A percentile compares a stretch with the other conserved stretches of the same genome.
These are phyloP conservation scores for Salix viminalis DNA, from an alignment of 345 rosid species.

Conservation along the genomic window DNA sequence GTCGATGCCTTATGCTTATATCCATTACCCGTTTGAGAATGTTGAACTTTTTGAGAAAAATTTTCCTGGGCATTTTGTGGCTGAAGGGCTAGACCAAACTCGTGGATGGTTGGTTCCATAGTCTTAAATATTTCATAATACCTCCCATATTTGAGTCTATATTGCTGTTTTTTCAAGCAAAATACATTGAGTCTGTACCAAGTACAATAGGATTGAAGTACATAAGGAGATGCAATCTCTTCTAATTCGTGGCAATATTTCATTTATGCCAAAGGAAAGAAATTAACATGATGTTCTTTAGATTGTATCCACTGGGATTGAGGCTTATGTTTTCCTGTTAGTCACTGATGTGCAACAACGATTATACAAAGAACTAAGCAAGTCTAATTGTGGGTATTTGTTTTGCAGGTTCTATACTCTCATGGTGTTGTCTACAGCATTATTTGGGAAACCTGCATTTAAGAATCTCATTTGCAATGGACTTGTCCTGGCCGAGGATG, in stretches of 20 bases:
- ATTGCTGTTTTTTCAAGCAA: background rate
- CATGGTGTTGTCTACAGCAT: slow-evolving; percentile 97
- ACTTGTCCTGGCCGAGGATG: slow-evolving; percentile 95
- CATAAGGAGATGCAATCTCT: background rate
- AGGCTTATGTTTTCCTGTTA: background rate
- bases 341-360: background rate
- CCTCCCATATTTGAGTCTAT: background rate
- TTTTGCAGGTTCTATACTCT: slow-evolving; percentile 89
- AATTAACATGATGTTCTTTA: background rate
- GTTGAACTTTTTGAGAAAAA: slow-evolving; percentile 78
- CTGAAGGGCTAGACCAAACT: slow-evolving; percentile 99
- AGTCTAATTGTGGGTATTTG: slow-evolving; percentile 5
- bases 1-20: slow-evolving; percentile 99
- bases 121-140: background rate
- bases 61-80: slow-evolving; percentile 97
- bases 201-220: background rate
- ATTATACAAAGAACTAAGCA: background rate
- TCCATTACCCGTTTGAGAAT: slow-evolving; percentile 98
- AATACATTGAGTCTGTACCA: background rate
- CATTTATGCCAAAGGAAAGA: background rate
- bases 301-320: background rate
- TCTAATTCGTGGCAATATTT: background rate
- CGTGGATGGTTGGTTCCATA: slow-evolving; percentile 87
- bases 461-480: slow-evolving; percentile 95
- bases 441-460: slow-evolving; percentile 92